These are phyloP conservation scores for Escallonia herrerae DNA, from an alignment of 129 eudicot species.

Conservation along the genomic window DNA sequence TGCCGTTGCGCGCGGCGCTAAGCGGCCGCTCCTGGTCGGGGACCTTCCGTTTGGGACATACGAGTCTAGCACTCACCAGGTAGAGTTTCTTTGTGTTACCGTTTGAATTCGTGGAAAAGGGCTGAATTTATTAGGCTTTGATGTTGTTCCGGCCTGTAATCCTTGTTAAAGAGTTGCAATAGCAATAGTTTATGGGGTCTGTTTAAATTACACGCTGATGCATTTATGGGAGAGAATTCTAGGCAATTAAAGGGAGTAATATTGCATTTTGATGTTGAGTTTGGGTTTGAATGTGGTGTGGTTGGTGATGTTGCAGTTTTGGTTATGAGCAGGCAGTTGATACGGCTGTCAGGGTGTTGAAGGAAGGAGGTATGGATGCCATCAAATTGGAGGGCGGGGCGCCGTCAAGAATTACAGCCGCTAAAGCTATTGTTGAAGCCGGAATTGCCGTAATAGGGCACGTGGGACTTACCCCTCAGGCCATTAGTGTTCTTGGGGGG, in stretches of 20 bases:
- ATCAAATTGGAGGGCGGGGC: conserved; percentile 95
- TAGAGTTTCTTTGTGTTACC: neutral
- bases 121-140: too few relatives aligned
- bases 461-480: conserved; percentile 95
- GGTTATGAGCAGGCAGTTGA: conserved; percentile 87
- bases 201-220: too few relatives aligned
- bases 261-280: neutral
- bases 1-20: conserved; percentile 87
- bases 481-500: conserved; percentile 98
- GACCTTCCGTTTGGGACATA: conserved; percentile 93
- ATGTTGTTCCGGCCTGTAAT: too few relatives aligned
- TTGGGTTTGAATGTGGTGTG: conserved; percentile 7
- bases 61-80: conserved; percentile 83
- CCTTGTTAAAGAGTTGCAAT: too few relatives aligned
- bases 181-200: too few relatives aligned
- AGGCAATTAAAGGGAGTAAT: neutral
- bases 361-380: conserved; percentile 99
- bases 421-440: conserved; percentile 89
- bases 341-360: conserved; percentile 76
- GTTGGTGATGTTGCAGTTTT: conserved; percentile 38
- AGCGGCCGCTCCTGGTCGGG: conserved; percentile 78
- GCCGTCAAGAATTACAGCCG: conserved; percentile 88
- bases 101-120: too few relatives aligned
- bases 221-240: too few relatives aligned
- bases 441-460: conserved; percentile 98